phyloP scores from a whole-genome alignment of 192 early-diverging fungal species.

The Lunasporangiospora selenospora region DNA sequence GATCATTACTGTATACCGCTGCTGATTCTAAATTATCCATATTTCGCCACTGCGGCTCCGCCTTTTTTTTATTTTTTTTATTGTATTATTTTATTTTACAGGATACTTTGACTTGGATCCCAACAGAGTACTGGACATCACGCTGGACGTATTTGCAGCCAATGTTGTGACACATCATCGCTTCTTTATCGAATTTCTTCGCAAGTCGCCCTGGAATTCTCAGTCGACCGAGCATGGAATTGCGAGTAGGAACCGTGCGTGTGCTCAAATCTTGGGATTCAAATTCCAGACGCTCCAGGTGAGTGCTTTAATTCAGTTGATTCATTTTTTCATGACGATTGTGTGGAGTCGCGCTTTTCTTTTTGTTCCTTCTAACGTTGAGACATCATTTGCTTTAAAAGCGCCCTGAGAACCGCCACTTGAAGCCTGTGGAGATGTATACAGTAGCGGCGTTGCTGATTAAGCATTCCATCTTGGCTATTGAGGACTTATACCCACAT shows the following conservation, averaged over 20 bases:
- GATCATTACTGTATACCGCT: too few relatives aligned
- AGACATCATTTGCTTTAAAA: constrained; percentile 58
- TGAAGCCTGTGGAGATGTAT: constrained; percentile 39
- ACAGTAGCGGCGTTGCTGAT: constrained; percentile 25
- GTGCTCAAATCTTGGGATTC: constrained; percentile 80
- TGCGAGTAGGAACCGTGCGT: constrained; percentile 14
- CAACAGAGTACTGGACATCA: constrained; percentile 80
- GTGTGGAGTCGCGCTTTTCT: background rate
- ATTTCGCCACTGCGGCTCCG: too few relatives aligned
- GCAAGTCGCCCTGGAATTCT: constrained; percentile 55
- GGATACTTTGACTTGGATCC: constrained; percentile 86
- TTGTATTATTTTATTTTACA: constrained; percentile 4
- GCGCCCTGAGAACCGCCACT: constrained; percentile 64
- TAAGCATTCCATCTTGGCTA: constrained; percentile 16
- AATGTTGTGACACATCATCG: constrained; percentile 69
- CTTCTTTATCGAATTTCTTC: constrained; percentile 75
- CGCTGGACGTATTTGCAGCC: constrained; percentile 77
- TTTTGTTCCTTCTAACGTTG: constrained; percentile 24
- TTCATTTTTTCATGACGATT: background rate
- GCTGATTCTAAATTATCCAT: too few relatives aligned
- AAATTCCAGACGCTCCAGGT: constrained; percentile 69
- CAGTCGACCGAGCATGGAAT: background rate
- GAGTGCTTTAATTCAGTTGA: background rate
- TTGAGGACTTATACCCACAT: constrained; percentile 74
- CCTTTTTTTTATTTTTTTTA: too few relatives aligned